Percentiles rank a stretch among this genome's conserved stretches.
These are phyloP conservation scores for Starmerella vitae DNA, from an alignment of 805 yeast species.

Conservation along the genomic window DNA sequence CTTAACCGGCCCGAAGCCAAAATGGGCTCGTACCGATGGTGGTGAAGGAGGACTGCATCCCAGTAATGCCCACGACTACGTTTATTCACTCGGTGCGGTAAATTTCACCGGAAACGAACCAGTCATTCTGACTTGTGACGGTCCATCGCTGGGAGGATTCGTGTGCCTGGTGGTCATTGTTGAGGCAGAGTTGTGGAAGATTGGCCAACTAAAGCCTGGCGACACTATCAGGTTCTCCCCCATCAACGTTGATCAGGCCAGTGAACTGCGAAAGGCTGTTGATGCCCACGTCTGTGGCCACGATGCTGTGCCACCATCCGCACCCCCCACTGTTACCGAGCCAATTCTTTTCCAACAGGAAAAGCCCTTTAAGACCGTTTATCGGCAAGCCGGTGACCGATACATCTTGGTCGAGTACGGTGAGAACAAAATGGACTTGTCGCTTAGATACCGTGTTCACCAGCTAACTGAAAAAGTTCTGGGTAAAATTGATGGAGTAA, in stretches of 20 bases:
- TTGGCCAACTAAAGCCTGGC: conserved; percentile 96
- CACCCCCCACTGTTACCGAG: conserved; percentile 36
- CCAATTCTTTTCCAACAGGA: conserved; percentile 53
- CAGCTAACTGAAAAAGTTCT: conserved; percentile 62
- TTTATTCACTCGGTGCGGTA: conserved; percentile 89
- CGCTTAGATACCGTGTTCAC: conserved; percentile 72
- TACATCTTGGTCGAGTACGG: conserved; percentile 89
- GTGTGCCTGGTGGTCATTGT: conserved; percentile 94
- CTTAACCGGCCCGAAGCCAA: conserved; percentile 87
- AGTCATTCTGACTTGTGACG: conserved; percentile 90
- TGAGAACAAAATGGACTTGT: conserved; percentile 72
- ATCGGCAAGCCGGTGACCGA: conserved; percentile 96
- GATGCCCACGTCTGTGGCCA: conserved; percentile 32
- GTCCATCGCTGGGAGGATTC: conserved; percentile 95
- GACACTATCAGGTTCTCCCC: conserved; percentile 73
- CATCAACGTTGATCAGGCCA: conserved; percentile 53
- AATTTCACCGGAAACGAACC: conserved; percentile 99
- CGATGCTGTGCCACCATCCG: conserved; percentile 16
- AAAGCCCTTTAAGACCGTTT: conserved; percentile 58
- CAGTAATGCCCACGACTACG: conserved; percentile 96
- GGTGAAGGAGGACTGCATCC: conserved; percentile 98
- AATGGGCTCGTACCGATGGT: conserved; percentile 93
- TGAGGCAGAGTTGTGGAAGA: conserved; percentile 95
- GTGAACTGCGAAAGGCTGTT: conserved; percentile 46
- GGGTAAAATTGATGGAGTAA: conserved; percentile 56